Evolutionary conservation across 768 basidiomycete species (phyloP).

Genomic region (Pholiota conissans): DNA sequence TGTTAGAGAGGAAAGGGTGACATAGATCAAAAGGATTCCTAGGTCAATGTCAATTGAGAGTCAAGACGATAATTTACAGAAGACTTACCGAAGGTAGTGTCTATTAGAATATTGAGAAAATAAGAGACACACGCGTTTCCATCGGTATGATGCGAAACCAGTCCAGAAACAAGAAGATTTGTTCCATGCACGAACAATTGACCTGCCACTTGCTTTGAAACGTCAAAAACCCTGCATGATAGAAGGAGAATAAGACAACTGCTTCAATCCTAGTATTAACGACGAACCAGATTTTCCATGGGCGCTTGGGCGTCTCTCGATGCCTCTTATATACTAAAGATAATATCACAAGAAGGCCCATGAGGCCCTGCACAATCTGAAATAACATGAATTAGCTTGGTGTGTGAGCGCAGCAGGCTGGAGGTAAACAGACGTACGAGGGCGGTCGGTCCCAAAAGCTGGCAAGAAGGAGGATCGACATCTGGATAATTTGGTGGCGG

Average conservation of each 20-base stretch:
- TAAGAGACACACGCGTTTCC: constrained; percentile 91
- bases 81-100: constrained; percentile 82
- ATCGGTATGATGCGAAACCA: constrained; percentile 66
- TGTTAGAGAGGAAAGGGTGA: constrained; percentile 64
- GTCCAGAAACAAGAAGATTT: constrained; percentile 77
- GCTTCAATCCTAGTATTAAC: not conserved
- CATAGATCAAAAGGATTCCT: constrained; percentile 86
- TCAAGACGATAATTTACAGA: not conserved
- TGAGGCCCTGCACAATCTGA: constrained; percentile 80
- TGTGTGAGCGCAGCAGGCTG: constrained; percentile 33
- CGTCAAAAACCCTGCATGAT: constrained; percentile 77
- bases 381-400: constrained; percentile 40
- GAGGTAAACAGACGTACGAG: constrained; percentile 33
- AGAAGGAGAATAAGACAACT: not conserved
- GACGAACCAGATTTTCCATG: constrained; percentile 89
- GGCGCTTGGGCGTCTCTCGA: constrained; percentile 79
- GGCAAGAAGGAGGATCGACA: constrained; percentile 50
- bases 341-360: constrained; percentile 90
- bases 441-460: constrained; percentile 52
- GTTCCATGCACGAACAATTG: constrained; percentile 79
- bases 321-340: constrained; percentile 89
- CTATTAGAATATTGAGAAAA: constrained; percentile 90
- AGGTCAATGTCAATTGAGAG: constrained; percentile 3
- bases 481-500: constrained; percentile 27
- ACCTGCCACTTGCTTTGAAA: constrained; percentile 88